These are phyloP conservation scores for Dictyostelium purpureum DNA, from an alignment of 78 protist genomes.

Conservation along the genomic window DNA sequence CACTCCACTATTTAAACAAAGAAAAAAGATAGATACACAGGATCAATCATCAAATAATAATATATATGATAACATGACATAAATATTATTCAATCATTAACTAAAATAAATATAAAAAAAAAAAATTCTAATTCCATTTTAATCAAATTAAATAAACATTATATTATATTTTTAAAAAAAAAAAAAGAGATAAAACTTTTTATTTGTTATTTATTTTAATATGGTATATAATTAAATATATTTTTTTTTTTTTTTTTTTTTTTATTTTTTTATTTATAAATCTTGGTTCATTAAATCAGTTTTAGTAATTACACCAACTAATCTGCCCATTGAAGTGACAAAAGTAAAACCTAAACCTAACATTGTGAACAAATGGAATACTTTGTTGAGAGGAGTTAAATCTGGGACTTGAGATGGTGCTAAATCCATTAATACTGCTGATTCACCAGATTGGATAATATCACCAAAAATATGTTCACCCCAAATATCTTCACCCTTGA, in stretches of 20 bases:
- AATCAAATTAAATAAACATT: no score
- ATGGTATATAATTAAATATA: background rate
- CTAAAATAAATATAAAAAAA: no score
- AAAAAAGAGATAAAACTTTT: no score
- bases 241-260: background rate
- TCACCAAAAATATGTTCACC: conserved; percentile 58
- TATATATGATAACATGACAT: no score
- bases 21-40: conserved; percentile 71
- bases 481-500: conserved; percentile 24
- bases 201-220: no score
- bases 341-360: conserved; percentile 66
- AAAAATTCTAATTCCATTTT: no score
- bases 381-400: conserved; percentile 67
- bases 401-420: conserved; percentile 76
- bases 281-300: conserved; percentile 57
- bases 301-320: conserved; percentile 76
- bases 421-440: conserved; percentile 67
- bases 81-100: no score
- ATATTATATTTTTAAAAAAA: no score
- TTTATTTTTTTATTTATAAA: background rate
- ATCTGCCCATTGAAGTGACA: conserved; percentile 63
- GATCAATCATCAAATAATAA: no score
- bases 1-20: conserved; percentile 27
- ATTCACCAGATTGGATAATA: conserved; percentile 55
- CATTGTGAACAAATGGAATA: conserved; percentile 76